Evolutionary conservation across 1,284 basidiomycete genomes (phyloP), one percentile per base, ranked within the genome.

Genomic region (Rhodotorula sp.): DNA sequence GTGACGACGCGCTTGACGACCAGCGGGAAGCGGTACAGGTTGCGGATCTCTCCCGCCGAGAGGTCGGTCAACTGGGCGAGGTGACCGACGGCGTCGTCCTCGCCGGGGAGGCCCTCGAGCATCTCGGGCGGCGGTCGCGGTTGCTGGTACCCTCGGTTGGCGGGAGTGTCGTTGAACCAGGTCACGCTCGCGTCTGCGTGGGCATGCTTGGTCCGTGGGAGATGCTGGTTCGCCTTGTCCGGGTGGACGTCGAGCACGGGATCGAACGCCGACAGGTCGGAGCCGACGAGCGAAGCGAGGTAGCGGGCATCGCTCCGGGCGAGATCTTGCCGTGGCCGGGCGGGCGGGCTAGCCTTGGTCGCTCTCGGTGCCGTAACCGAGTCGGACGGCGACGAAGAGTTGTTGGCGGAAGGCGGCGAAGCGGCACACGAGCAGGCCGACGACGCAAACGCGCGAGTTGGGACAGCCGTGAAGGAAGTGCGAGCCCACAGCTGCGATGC

Each of bases 1-100:
- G 91, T 89, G 6, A 87, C 88, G 76, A 92, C 87, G 61, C 87
- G 84, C 66, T 78, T 78, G 47, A 76, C 70, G 61, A 77, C 68
- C 58, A 80, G 66, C 26, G 76, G 73, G 69, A 78, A 80, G 43
- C 75, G 70, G 73, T 78, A 75, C 48, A 79, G 54, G 52, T 39
- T 49, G n/a, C 72, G 63, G 64, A 77, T 76, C 69, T 77, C 74
- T 34, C 64, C 58, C 3, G 71, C 52, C 23, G 68, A 59, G 23
- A 77, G 54, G 39, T 75, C 49, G n/a, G 76, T 73, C 21, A 77
- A 39, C 48, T 65, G 62, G 31, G 71, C 67, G 58, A 77, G 64
- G 69, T 75, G 69, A 6, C 46, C 54, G 47, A 75, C 66, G 43
- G 67, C 65, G 62, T 75, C 76, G 64, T 77, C 76, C 66, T 75